Base-by-base conservation (phyloP, 306 rosid species). In the Canavalia gladiata region DNA sequence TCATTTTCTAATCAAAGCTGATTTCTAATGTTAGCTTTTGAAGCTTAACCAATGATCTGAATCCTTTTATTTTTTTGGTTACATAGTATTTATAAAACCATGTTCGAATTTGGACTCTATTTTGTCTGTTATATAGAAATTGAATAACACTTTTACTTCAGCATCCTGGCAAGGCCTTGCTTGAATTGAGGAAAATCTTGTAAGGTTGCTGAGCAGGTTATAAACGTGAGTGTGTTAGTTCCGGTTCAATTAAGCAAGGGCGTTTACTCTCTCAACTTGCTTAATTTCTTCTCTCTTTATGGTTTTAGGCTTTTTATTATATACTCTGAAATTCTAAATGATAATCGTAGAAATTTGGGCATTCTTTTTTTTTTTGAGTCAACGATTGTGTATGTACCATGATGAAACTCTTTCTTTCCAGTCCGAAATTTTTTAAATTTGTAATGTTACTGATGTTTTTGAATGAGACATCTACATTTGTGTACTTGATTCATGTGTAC, bases 401-500 rank as follows among this genome's bases (percentile, higher is more conserved):
- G 29, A 64, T 25, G 13, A 67, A 51, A 66, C 8, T 3, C 47
- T 69, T 68, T 8, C 43, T 41, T 68, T 68, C 10, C 56, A 29
- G 25, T 11, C 0, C 7, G 64, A 50, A 35, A 49, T 13, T 11
- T 49, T 76, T 4, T 6, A 28, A 56, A 33, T 10, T 35, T 30
- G 12, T 37, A 8, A 66, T 28, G 62, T 13, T 43, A 13, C 12
- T 25, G 45, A 52, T 8, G 25, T 65, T 25, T 5, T 39, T 6
- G 31, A 43, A 49, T 59, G 28, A 78, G 56, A 31, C 12, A 49
- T 28, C 6, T 41, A 7, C 66, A 81, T 34, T 60, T 34, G 54
- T 13, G 68, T 83, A 57, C 68, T 51, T 25, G 31, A 42, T 66
- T 45, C 11, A 31, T 67, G 67, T 70, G 56, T 71, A 59, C n/a